These are phyloP conservation scores for Beauveria bassiana DNA, from an alignment of 2,329 filamentous ascomycete species.

Conservation along the genomic window DNA sequence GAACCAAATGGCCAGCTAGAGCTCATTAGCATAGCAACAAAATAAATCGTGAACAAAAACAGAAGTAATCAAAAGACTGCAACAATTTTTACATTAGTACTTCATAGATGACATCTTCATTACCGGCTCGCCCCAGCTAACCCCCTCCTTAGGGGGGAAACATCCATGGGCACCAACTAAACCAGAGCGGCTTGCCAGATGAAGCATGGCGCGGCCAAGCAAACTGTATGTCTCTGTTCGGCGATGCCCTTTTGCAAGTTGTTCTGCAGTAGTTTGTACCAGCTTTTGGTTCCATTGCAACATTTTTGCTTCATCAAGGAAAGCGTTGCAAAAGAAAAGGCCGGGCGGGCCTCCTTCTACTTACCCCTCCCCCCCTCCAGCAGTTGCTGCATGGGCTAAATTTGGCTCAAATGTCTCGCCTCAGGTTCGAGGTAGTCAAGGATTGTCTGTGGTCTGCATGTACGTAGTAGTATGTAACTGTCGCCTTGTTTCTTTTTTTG, in stretches of 20 bases:
- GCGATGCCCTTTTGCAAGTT: not conserved
- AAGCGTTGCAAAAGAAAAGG: not conserved
- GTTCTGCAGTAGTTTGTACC: not conserved
- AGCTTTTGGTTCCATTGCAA: not conserved
- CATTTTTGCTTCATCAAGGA: not conserved
- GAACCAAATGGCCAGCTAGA: not conserved
- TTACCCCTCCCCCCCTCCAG: no score
- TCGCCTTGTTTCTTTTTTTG: no score
- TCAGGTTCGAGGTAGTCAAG: slow-evolving; percentile 4
- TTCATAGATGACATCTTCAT: not conserved
- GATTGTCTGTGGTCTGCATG: not conserved
- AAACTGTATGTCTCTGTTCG: not conserved
- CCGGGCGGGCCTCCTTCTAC: no score
- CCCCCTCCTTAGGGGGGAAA: not conserved
- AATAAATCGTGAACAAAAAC: not conserved
- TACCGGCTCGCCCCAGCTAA: not conserved
- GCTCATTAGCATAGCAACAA: not conserved
- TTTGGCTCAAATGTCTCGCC: not conserved
- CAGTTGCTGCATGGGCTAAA: not conserved
- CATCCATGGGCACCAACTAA: not conserved
- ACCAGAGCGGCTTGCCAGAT: slow-evolving; percentile 8
- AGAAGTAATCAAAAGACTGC: not conserved
- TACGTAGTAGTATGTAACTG: no score
- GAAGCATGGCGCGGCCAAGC: not conserved
- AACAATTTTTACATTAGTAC: not conserved